These are phyloP conservation scores for Phytophthora parvispora DNA, from an alignment of 352 stramenopile species.

Conservation along the genomic window DNA sequence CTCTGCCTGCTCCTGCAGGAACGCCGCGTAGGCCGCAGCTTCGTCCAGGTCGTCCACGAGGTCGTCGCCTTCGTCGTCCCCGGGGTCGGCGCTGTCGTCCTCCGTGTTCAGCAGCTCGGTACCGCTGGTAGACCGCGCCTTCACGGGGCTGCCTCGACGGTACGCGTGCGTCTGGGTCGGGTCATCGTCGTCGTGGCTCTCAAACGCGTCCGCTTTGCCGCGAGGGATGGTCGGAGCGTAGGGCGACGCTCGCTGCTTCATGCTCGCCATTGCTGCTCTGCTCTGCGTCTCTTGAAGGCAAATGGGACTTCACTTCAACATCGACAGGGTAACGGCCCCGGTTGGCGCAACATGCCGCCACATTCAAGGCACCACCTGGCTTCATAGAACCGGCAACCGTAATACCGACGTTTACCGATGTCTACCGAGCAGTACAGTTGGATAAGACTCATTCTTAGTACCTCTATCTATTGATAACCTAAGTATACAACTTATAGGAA, in stretches of 20 bases:
- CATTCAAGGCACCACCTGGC: not conserved
- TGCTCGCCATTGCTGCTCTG: not conserved
- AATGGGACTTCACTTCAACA: constrained; percentile 11
- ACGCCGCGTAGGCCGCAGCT: constrained; percentile 38
- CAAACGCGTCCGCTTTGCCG: constrained; percentile 2
- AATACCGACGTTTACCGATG: constrained; percentile 23
- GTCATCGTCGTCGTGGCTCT: not conserved
- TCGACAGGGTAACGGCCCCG: constrained; percentile 1
- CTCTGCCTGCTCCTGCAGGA: constrained; percentile 47
- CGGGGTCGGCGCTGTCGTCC: constrained; percentile 14
- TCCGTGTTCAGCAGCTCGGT: constrained; percentile 6
- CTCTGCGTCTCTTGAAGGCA: constrained; percentile 32
- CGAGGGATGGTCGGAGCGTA: constrained; percentile 9
- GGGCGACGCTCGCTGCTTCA: constrained; percentile 13
- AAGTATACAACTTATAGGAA: too few relatives aligned
- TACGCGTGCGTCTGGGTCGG: constrained; percentile 24
- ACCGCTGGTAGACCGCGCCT: constrained; percentile 19
- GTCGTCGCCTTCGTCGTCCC: constrained; percentile 39
- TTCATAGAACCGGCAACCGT: constrained; percentile 17
- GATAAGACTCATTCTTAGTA: too few relatives aligned
- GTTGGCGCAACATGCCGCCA: not conserved
- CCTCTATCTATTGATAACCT: too few relatives aligned
- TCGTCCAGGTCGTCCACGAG: constrained; percentile 43
- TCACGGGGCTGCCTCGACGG: constrained; percentile 26
- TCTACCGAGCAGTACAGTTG: constrained; percentile 15